These are phyloP conservation scores for Tetrapisispora namnaoensis DNA, from an alignment of 805 yeast genomes.

Conservation along the genomic window DNA sequence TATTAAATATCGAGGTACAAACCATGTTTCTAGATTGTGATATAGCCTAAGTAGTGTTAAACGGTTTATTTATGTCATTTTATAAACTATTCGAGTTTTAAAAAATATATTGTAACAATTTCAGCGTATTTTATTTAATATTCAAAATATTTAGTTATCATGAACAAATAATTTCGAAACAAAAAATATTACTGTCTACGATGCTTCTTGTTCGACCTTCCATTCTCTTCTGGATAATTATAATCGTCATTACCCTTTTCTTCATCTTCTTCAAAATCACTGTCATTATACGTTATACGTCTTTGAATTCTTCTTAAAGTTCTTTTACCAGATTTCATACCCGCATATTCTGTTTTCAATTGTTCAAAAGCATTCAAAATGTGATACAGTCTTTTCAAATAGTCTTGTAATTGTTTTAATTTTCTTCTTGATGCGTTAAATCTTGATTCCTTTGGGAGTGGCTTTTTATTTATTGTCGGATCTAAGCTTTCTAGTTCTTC, in stretches of 20 bases:
- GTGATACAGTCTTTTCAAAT: slow-evolving; percentile 12
- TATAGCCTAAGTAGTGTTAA: too few relatives aligned
- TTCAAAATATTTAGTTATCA: not conserved
- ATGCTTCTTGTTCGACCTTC: slow-evolving; percentile 8
- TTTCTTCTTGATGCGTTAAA: slow-evolving; percentile 18
- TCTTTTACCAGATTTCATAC: slow-evolving; percentile 23
- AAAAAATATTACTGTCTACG: not conserved
- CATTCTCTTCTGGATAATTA: slow-evolving; percentile 2
- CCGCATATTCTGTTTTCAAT: slow-evolving; percentile 49
- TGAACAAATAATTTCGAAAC: too few relatives aligned
- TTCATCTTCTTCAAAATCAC: slow-evolving; percentile 9
- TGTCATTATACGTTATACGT: slow-evolving; percentile 13
- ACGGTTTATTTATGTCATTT: too few relatives aligned
- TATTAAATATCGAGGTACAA: not conserved
- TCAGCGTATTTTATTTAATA: not conserved
- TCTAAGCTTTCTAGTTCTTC: not conserved
- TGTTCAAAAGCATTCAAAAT: slow-evolving; percentile 57
- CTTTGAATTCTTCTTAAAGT: slow-evolving; percentile 24
- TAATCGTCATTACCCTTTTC: slow-evolving; percentile 6
- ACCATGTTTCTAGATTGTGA: not conserved
- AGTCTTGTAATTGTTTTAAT: slow-evolving; percentile 13
- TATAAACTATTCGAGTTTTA: not conserved
- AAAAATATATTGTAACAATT: too few relatives aligned
- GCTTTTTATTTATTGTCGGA: slow-evolving; percentile 12
- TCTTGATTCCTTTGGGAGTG: slow-evolving; percentile 18